Percentiles rank a stretch among this genome's conserved stretches.
Conservation (phyloP, 306 rosid genomes). For the Elaeagnus macrophylla region DNA sequence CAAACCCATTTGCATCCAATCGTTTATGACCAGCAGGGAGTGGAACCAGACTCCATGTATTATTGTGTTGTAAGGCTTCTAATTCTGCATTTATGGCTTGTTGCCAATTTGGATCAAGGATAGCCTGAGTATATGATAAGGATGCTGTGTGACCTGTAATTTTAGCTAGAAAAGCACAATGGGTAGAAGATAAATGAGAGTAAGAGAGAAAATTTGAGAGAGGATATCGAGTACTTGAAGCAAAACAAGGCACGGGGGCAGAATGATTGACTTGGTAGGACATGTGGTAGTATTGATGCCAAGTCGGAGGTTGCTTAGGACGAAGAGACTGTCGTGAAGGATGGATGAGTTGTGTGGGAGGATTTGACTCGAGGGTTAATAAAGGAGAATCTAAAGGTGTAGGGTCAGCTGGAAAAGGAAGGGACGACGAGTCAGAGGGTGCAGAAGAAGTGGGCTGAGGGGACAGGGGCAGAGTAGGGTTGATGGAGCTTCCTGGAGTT, state of each 20-base stretch:
- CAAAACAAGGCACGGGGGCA: not conserved
- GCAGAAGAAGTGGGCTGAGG: too few species aligned
- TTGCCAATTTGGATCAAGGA: slow-evolving; percentile 7
- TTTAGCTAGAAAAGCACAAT: not conserved
- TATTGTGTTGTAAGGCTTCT: not conserved
- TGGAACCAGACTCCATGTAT: slow-evolving; percentile 7
- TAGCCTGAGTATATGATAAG: not conserved
- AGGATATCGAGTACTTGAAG: not conserved
- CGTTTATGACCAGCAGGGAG: not conserved
- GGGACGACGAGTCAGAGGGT: too few species aligned
- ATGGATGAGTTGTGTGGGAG: too few species aligned
- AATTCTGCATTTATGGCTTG: too few species aligned
- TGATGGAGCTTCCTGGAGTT: too few species aligned
- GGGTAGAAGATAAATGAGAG: slow-evolving; percentile 12
- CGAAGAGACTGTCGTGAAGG: too few species aligned
- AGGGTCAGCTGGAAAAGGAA: too few species aligned
- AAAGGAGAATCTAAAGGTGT: too few species aligned
- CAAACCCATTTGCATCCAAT: not conserved
- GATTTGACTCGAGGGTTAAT: too few species aligned
- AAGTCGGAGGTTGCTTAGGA: not conserved
- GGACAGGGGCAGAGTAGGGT: too few species aligned
- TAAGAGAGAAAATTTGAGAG: too few species aligned
- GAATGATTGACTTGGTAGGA: not conserved
- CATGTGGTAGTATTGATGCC: not conserved
- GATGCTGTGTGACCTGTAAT: not conserved